Evolutionary conservation across 164 flowering plant species (phyloP).

Genomic region (Houttuynia cordata): DNA sequence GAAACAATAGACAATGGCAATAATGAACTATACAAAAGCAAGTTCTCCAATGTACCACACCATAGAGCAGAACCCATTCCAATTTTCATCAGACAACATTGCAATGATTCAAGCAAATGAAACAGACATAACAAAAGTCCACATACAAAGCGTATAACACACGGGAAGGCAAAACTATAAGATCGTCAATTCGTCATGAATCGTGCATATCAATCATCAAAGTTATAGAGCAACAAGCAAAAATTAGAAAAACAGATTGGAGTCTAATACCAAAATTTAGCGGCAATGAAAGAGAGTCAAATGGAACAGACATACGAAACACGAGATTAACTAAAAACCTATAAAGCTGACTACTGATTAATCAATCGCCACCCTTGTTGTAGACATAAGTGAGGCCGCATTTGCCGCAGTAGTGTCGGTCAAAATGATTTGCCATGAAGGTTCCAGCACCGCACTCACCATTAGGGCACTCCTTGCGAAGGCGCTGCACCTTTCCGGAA

Average conservation of each 20-base stretch:
- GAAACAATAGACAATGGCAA: too few species aligned
- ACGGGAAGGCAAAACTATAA: too few species aligned
- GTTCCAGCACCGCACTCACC: conserved; percentile 10
- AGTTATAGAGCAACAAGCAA: too few species aligned
- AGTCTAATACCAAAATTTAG: not conserved
- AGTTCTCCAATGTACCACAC: too few species aligned
- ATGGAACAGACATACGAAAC: not conserved
- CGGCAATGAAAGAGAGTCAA: not conserved
- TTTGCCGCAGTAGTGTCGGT: conserved; percentile 10
- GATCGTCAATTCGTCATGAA: too few species aligned
- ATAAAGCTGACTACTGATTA: not conserved
- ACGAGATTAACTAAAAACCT: not conserved
- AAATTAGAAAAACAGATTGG: not conserved
- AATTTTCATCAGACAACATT: too few species aligned
- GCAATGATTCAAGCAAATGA: too few species aligned
- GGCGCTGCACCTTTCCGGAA: conserved; percentile 37
- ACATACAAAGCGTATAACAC: too few species aligned
- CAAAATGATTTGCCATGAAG: conserved; percentile 13
- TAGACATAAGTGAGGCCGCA: conserved; percentile 10
- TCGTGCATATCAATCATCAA: too few species aligned
- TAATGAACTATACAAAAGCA: too few species aligned
- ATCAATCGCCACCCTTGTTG: conserved; percentile 7
- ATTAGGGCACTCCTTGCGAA: conserved; percentile 18
- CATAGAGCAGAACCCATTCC: too few species aligned
- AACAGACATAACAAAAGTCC: too few species aligned